Percentiles rank a stretch among this genome's conserved stretches.
These are phyloP conservation scores for Euphorbia neoarborescens DNA, from an alignment of 441 rosid species.

Conservation along the genomic window DNA sequence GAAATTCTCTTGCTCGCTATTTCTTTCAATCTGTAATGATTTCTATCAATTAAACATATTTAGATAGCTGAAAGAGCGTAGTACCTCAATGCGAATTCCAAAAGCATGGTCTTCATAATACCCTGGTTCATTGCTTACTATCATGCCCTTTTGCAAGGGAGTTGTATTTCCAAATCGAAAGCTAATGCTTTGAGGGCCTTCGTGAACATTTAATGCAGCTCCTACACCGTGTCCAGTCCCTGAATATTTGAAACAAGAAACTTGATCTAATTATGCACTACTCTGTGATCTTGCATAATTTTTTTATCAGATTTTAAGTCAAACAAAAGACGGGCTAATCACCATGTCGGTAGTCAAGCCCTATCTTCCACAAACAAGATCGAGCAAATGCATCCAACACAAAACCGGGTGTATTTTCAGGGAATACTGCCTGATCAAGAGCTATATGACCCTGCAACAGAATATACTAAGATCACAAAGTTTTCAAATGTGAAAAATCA, in stretches of 20 bases:
- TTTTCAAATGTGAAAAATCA: neutral
- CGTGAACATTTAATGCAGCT: constrained; percentile 93
- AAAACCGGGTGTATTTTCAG: constrained; percentile 89
- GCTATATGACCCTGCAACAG: constrained; percentile 91
- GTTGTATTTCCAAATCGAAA: constrained; percentile 76
- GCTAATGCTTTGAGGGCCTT: constrained; percentile 98
- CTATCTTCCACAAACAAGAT: constrained; percentile 83
- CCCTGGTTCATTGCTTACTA: constrained; percentile 96
- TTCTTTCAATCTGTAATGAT: too few species aligned
- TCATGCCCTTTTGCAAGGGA: constrained; percentile 80
- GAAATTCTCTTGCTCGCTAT: too few species aligned
- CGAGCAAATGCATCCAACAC: constrained; percentile 91
- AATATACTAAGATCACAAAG: neutral
- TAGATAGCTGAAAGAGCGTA: constrained; percentile 4
- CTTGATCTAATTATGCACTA: neutral
- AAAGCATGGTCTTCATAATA: constrained; percentile 95
- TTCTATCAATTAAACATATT: neutral
- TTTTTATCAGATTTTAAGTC: neutral
- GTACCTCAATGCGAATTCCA: constrained; percentile 94
- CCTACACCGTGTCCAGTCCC: constrained; percentile 99
- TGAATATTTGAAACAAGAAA: constrained; percentile 27
- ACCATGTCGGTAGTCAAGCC: constrained; percentile 99
- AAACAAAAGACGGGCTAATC: constrained; percentile 23
- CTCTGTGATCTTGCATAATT: neutral
- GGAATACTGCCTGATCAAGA: constrained; percentile 87